Percentiles rank a stretch among this genome's conserved stretches.
These are phyloP conservation scores for Kodamaea restingae DNA, from an alignment of 805 yeast genomes.

Conservation along the genomic window DNA sequence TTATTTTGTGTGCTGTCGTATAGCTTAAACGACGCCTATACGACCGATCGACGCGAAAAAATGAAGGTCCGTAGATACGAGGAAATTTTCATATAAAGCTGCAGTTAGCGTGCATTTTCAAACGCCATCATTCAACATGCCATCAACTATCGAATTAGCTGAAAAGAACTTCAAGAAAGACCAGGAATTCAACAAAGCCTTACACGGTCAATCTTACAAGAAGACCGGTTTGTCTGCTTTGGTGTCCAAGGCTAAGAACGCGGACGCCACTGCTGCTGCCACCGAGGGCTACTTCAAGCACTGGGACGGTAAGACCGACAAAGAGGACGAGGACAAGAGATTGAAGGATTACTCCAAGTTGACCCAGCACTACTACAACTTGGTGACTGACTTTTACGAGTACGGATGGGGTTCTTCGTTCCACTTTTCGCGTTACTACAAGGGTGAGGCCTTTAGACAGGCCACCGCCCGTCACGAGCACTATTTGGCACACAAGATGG, in stretches of 20 bases:
- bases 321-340: conserved; percentile 68
- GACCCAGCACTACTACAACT: conserved; percentile 93
- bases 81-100: background rate
- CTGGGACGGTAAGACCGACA: conserved; percentile 89
- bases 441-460: conserved; percentile 90
- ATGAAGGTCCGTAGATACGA: background rate
- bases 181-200: conserved; percentile 71
- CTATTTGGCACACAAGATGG: conserved; percentile 84
- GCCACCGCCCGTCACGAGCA: conserved; percentile 98
- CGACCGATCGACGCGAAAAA: background rate
- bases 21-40: background rate
- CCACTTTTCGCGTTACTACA: conserved; percentile 93
- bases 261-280: conserved; percentile 71
- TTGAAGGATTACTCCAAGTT: conserved; percentile 82
- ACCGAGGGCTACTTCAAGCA: conserved; percentile 89
- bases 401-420: conserved; percentile 99
- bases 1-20: background rate
- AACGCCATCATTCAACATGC: conserved; percentile 6
- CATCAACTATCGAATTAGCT: conserved; percentile 24
- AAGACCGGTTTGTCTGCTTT: conserved; percentile 75
- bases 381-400: conserved; percentile 97
- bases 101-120: background rate
- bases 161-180: conserved; percentile 56
- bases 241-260: conserved; percentile 59
- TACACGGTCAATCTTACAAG: conserved; percentile 76